These are phyloP conservation scores for Moelleriella libera DNA, from an alignment of 2,329 filamentous ascomycete species.

Conservation along the genomic window DNA sequence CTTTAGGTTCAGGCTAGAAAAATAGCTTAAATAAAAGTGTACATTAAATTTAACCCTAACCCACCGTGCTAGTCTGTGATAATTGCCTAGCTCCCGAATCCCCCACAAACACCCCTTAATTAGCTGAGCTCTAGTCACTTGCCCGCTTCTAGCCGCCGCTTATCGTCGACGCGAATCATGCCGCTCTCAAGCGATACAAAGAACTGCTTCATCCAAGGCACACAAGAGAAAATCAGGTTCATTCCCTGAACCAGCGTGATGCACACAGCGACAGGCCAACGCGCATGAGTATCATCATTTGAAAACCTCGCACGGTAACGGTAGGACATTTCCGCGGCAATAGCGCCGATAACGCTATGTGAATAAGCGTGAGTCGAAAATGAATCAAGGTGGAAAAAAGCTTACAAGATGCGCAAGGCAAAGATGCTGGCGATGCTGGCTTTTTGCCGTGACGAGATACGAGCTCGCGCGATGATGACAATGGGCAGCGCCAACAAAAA, in stretches of 20 bases:
- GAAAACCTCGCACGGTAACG: background rate
- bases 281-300: background rate
- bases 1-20: too few relatives aligned
- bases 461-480: background rate
- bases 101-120: too few relatives aligned
- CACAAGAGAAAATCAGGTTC: background rate
- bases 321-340: background rate
- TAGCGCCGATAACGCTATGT: background rate
- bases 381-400: too few relatives aligned
- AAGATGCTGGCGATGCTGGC: background rate
- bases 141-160: background rate
- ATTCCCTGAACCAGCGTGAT: background rate
- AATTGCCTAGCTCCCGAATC: too few relatives aligned
- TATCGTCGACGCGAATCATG: conserved; percentile 1
- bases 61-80: too few relatives aligned
- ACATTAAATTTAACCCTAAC: too few relatives aligned
- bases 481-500: background rate
- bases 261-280: background rate
- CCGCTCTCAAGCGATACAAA: background rate
- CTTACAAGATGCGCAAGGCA: background rate
- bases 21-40: too few relatives aligned
- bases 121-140: too few relatives aligned
- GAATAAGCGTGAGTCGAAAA: too few relatives aligned
- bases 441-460: background rate
- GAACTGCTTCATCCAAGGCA: conserved; percentile 1